Evolutionary conservation across 2,329 filamentous ascomycete genomes (phyloP), one percentile per base, ranked within the genome.

Genomic region (Verticillium nonalfalfae): DNA sequence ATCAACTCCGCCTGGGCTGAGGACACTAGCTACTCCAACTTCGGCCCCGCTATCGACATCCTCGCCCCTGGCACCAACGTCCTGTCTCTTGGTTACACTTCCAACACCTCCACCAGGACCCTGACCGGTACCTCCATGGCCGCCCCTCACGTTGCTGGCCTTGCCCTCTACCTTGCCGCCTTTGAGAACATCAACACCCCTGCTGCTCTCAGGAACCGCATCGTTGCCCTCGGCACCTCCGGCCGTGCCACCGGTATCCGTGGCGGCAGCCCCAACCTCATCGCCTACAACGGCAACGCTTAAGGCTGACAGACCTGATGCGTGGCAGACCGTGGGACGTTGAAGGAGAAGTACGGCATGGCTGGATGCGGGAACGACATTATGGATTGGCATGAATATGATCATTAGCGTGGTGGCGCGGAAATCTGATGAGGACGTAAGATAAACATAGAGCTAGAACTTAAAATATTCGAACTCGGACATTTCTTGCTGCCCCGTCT

Each of bases 91-190:
- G 76, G 76, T 77, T 76, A 31, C 59, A 73, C 73, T 55, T 76
- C 69, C 33, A 77, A 85, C 67, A 81, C 77, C 13, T 86, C 85
- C 39, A 89, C 86, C 7, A 85, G 79, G 36, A 87, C 31, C 15
- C 54, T 78, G 62, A 75, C 72, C 10, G 81, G 81, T 35, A 83
- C 81, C 4, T 70, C 68, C 21, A 68, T 68, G 67, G 68, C 68
- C 14, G 59, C 63, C 15, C 66, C 66, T 7, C 65, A 66, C 55
- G 60, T 68, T 35, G 60, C 66, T 15, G 66, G 66, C 21, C 63
- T 68, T 6, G 61, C 63, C 11, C 52, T 68, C 60, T 69, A 69
- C 59, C 59, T 69, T 3, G 63, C 80, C 50, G 71, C 67, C 14
- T 67, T 77, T 4, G 76, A 79, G 66, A 63, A 62, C 39, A 57